Percentiles rank a stretch among this genome's conserved stretches.
phyloP scores from a whole-genome alignment of 2,329 filamentous ascomycete species.

The Periconia digitata region DNA sequence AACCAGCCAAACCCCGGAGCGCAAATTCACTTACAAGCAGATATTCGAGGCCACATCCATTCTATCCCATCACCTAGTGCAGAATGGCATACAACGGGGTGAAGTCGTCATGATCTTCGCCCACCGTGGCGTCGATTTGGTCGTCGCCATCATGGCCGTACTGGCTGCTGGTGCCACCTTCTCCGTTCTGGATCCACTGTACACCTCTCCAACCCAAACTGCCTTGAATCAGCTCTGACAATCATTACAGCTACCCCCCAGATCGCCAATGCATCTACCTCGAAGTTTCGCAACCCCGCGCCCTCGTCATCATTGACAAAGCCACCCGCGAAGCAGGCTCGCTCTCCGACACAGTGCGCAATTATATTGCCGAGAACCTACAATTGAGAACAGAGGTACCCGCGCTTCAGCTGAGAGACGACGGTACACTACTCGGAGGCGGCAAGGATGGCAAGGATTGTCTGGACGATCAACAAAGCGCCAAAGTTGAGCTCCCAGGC shows the following conservation, averaged over 20 bases:
- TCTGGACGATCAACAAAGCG: conserved; percentile 56
- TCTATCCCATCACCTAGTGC: conserved; percentile 75
- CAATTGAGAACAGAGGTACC: conserved; percentile 74
- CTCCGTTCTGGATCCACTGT: conserved; percentile 72
- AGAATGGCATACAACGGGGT: conserved; percentile 71
- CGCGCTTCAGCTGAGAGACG: conserved; percentile 68
- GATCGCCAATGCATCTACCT: conserved; percentile 81
- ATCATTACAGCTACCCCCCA: conserved; percentile 66
- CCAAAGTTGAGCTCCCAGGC: conserved; percentile 62
- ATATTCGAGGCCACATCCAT: conserved; percentile 84
- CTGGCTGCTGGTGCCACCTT: conserved; percentile 61
- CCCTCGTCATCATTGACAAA: conserved; percentile 72
- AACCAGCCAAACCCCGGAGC: conserved; percentile 55
- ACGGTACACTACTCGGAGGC: conserved; percentile 73
- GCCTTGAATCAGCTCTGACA: conserved; percentile 11
- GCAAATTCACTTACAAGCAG: conserved; percentile 78
- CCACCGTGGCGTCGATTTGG: conserved; percentile 76
- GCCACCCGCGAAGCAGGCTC: conserved; percentile 69
- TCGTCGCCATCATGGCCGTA: conserved; percentile 77
- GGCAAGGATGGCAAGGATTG: conserved; percentile 66
- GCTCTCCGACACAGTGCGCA: conserved; percentile 60
- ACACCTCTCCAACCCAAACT: conserved; percentile 29
- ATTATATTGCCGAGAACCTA: conserved; percentile 73
- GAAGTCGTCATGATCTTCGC: conserved; percentile 95
- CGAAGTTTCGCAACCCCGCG: conserved; percentile 73